Evolutionary conservation across 2,329 filamentous ascomycete genomes (phyloP).

Genomic region (Juglanconis oblonga): DNA sequence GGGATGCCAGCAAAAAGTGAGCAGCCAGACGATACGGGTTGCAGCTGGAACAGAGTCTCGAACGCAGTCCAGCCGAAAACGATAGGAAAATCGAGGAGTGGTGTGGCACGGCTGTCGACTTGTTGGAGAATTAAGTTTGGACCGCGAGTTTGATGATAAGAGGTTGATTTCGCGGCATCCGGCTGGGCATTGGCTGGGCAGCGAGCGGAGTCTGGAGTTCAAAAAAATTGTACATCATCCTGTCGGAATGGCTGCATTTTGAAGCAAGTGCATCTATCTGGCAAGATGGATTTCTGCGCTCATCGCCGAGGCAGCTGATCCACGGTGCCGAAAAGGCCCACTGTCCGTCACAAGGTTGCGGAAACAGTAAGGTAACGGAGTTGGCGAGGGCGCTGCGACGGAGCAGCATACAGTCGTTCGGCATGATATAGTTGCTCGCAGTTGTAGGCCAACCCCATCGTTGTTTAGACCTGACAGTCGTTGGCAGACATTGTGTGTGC

Average conservation of each 20-base stretch:
- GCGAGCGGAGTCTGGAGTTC: conserved; percentile 18
- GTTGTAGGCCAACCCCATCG: no score
- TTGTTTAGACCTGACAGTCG: no score
- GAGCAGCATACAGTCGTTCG: no score
- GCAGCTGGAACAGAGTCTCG: neutral
- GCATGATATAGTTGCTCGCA: no score
- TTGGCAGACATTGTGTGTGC: no score
- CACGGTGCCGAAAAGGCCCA: no score
- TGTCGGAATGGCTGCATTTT: neutral
- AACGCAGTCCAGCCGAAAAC: neutral
- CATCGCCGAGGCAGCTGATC: neutral
- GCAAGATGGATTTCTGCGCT: neutral
- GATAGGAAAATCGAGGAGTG: neutral
- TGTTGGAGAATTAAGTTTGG: conserved; percentile 15
- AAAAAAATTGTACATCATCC: neutral
- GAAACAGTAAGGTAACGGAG: no score
- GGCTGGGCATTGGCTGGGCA: conserved; percentile 14
- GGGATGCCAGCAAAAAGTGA: conserved; percentile 18
- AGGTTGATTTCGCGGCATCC: conserved; percentile 13
- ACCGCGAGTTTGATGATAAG: conserved; percentile 5
- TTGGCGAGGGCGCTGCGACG: no score
- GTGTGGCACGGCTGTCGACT: conserved; percentile 4
- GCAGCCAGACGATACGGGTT: neutral
- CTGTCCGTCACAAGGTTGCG: no score
- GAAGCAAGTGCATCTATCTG: neutral